phyloP scores from a whole-genome alignment of 2,329 filamentous ascomycete genomes.

The Cryphonectria japonica region DNA sequence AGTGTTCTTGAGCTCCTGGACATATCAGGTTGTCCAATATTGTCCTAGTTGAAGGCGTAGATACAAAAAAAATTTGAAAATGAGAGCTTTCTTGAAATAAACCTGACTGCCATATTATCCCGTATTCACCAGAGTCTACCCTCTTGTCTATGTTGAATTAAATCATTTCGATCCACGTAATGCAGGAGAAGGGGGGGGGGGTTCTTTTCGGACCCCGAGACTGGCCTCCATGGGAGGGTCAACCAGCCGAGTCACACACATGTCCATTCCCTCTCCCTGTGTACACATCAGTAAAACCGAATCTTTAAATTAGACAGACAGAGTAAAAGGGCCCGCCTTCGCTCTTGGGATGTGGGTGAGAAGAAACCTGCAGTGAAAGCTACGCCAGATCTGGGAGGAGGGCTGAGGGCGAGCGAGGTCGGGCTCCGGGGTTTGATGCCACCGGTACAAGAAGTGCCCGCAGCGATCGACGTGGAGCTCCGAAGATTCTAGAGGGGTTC shows the following conservation, averaged over 20 bases:
- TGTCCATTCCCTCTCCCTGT: neutral
- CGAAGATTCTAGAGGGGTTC: neutral
- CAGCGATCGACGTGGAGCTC: neutral
- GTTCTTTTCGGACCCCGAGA: conserved; percentile 15
- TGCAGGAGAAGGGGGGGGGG: conserved; percentile 2
- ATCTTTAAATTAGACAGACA: neutral
- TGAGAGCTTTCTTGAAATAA: neutral
- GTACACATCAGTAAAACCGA: neutral
- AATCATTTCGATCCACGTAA: neutral
- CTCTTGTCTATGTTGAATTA: neutral
- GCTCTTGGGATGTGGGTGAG: neutral
- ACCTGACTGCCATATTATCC: neutral
- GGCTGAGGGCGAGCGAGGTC: neutral
- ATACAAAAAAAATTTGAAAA: neutral
- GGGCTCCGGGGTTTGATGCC: neutral
- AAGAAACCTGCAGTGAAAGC: conserved; percentile 9
- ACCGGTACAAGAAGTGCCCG: neutral
- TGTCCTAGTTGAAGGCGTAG: no score
- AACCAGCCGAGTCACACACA: neutral
- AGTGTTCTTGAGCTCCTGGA: neutral
- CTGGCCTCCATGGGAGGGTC: neutral
- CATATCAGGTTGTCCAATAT: neutral
- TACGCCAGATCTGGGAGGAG: conserved; percentile 18
- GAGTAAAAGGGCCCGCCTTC: neutral
- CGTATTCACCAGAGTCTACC: neutral